phyloP scores from a whole-genome alignment of 2,329 filamentous ascomycete genomes.

The Mycogone perniciosa region DNA sequence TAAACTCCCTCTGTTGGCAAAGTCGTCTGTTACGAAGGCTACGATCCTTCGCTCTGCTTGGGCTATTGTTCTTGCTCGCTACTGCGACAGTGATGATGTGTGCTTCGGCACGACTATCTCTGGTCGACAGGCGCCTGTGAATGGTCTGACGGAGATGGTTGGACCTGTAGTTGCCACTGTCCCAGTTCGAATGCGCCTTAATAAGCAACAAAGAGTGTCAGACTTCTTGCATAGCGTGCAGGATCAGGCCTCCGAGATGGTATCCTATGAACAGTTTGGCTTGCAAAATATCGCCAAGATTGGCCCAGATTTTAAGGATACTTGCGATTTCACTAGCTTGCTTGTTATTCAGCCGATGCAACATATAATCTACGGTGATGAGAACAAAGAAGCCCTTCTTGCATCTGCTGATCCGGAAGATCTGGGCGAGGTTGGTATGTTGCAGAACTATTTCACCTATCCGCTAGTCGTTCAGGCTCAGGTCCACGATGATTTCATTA shows the following conservation, averaged over 20 bases:
- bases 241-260: constrained; percentile 13
- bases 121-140: constrained; percentile 2
- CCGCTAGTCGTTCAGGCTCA: constrained; percentile 8
- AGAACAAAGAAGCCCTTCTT: background rate
- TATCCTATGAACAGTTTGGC: constrained; percentile 18
- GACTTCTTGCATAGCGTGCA: constrained; percentile 12
- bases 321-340: background rate
- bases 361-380: background rate
- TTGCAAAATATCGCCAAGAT: constrained; percentile 17
- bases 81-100: background rate
- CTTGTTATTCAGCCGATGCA: background rate
- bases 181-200: constrained; percentile 11
- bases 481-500: constrained; percentile 1
- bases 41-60: background rate
- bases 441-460: constrained; percentile 11
- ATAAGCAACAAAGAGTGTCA: background rate
- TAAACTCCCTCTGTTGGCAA: no score
- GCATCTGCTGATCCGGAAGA: background rate
- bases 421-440: background rate
- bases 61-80: background rate
- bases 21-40: background rate
- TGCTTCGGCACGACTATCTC: background rate
- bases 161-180: constrained; percentile 13
- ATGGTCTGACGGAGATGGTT: constrained; percentile 7
- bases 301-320: constrained; percentile 1